These are phyloP conservation scores for Entomortierella chlamydospora DNA, from an alignment of 192 early-diverging fungal species.

Conservation along the genomic window DNA sequence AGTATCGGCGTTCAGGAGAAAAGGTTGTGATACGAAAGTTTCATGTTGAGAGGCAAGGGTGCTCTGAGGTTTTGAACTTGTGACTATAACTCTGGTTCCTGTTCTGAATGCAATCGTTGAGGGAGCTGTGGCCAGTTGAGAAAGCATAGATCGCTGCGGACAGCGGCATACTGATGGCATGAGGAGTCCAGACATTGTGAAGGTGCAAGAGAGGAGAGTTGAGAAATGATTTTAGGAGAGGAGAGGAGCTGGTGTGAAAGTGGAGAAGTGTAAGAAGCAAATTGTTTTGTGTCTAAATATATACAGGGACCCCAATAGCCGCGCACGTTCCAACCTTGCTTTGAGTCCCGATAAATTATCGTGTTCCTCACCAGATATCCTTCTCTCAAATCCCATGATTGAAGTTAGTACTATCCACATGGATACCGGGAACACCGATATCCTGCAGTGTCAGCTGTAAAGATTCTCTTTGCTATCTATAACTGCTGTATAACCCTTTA, in stretches of 20 bases:
- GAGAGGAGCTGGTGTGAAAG: conserved; percentile 5
- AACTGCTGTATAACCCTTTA: no score
- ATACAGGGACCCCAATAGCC: background rate
- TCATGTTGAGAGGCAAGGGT: background rate
- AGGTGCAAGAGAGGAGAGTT: background rate
- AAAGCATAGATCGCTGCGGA: conserved; percentile 46
- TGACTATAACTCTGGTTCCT: conserved; percentile 14
- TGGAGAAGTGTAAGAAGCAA: background rate
- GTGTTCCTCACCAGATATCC: no score
- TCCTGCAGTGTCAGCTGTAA: background rate
- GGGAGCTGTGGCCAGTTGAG: conserved; percentile 37
- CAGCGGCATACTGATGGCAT: conserved; percentile 32
- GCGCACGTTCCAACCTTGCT: conserved; percentile 23
- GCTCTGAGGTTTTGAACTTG: conserved; percentile 8
- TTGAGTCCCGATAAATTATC: conserved; percentile 28
- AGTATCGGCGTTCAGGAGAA: background rate
- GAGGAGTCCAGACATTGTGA: conserved; percentile 28
- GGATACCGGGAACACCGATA: background rate
- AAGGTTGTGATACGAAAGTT: conserved; percentile 10
- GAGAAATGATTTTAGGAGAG: background rate
- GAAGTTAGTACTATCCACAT: background rate
- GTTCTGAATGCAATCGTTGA: background rate
- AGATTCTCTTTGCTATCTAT: no score
- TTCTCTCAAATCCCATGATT: background rate
- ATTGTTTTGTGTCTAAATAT: background rate